Evolutionary conservation across 306 rosid species (phyloP), one percentile per base, ranked within the genome.

Genomic region (Calophaca sinica): DNA sequence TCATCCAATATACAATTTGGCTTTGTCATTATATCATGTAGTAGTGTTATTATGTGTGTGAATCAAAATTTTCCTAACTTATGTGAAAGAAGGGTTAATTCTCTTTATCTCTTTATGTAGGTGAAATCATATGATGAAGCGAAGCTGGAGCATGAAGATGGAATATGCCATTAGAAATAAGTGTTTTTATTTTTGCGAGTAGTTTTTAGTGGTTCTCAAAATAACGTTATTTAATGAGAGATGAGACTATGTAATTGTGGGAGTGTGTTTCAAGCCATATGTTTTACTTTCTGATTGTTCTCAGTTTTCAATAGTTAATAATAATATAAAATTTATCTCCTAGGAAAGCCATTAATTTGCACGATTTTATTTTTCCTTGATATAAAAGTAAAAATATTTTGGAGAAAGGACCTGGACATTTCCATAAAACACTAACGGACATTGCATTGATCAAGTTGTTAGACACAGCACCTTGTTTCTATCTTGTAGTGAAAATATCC

Each of bases 111-210:
- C 9, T 63, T 11, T 35, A 59, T 83, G 92, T 92, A 92, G 97
- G 97, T 74, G 84, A 83, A 11, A 58, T 79, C 68, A 87, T 84
- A 57, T 69, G 62, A 68, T 29, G 85, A 75, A 79, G 46, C 80
- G 80, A 79, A 63, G 45, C 5, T n/a, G 11, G 33, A 74, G 74
- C 60, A 35, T 53, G 45, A 51, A 58, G 62, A 39, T 62, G 41
- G 65, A 48, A 53, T 42, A 8, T 70, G 42, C 33, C n/a, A 41
- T 64, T 51, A 51, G 39, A 68, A 84, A 77, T 81, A 86, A 89
- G 38, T 5, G 67, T 46, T 73, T 76, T 9, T 12, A 26, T 14
- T 28, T 8, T 14, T 15, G 7, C 12, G 9, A 51, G 63, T n/a
- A 49, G 7, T 35, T 53, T 45, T 42, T 31, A 49, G 26, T 55